Percentiles rank a stretch among this genome's conserved stretches.
phyloP scores from a whole-genome alignment of 2,329 filamentous ascomycete species.

The Bipolaris victoriae region DNA sequence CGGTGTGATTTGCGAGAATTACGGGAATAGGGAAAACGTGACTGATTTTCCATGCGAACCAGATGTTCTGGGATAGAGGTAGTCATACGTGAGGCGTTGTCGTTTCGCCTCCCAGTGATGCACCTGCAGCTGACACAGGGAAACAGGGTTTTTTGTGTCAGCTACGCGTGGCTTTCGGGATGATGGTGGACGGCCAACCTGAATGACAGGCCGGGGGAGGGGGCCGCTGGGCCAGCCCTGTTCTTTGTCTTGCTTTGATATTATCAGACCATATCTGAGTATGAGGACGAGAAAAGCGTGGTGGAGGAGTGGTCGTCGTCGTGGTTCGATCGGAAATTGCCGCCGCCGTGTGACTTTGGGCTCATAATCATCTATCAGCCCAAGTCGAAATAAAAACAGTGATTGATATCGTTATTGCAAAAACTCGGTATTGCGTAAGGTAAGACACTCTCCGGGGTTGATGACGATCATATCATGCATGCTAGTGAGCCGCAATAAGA shows the following conservation, averaged over 20 bases:
- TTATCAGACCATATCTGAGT: conserved; percentile 1
- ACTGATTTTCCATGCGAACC: conserved; percentile 30
- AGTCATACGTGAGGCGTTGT: conserved; percentile 4
- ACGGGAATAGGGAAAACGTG: conserved; percentile 17
- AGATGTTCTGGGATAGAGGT: conserved; percentile 8
- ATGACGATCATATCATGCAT: conserved; percentile 11
- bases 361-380: not conserved
- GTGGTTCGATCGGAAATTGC: conserved; percentile 1
- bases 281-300: not conserved
- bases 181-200: conserved; percentile 3
- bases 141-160: conserved; percentile 13
- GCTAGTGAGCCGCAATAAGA: conserved; percentile 14
- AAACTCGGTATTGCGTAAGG: conserved; percentile 15
- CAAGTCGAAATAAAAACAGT: not conserved
- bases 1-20: conserved; percentile 1
- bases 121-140: conserved; percentile 38
- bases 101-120: conserved; percentile 17
- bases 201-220: not conserved
- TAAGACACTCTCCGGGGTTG: conserved; percentile 2
- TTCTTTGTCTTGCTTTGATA: not conserved
- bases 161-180: conserved; percentile 18
- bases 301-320: not conserved
- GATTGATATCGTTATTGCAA: not conserved
- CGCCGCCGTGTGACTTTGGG: not conserved
- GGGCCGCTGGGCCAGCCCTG: not conserved